These are phyloP conservation scores for Trichoderma brevicompactum DNA, from an alignment of 2,329 filamentous ascomycete genomes.

Conservation along the genomic window DNA sequence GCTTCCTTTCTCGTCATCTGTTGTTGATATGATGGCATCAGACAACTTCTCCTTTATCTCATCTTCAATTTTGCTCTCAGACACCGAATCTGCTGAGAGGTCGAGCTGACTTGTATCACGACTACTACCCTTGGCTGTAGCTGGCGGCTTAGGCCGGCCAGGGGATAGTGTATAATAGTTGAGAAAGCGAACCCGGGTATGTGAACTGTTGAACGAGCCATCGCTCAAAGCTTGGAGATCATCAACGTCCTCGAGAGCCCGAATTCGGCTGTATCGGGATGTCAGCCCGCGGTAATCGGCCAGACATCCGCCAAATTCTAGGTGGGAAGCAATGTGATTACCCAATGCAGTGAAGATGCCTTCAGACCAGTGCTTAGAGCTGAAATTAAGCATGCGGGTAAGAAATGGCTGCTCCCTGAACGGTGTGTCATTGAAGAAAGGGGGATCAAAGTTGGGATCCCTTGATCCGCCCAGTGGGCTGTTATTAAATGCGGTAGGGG, in stretches of 20 bases:
- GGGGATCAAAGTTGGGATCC: slow-evolving; percentile 74
- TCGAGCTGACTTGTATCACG: slow-evolving; percentile 24
- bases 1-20: not conserved
- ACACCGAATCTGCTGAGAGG: not conserved
- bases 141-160: slow-evolving; percentile 62
- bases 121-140: slow-evolving; percentile 26
- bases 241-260: slow-evolving; percentile 72
- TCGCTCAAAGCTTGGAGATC: slow-evolving; percentile 47
- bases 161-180: slow-evolving; percentile 92
- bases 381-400: slow-evolving; percentile 72
- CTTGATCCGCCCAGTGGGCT: slow-evolving; percentile 34
- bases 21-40: not conserved
- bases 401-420: slow-evolving; percentile 72
- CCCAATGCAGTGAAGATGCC: slow-evolving; percentile 71
- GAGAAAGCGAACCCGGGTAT: slow-evolving; percentile 71
- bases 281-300: slow-evolving; percentile 75
- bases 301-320: slow-evolving; percentile 82
- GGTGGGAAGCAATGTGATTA: slow-evolving; percentile 74
- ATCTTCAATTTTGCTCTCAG: not conserved
- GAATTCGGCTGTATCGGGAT: slow-evolving; percentile 69
- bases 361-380: slow-evolving; percentile 76
- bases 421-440: slow-evolving; percentile 74
- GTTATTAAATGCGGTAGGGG: slow-evolving; percentile 1
- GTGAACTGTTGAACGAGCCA: slow-evolving; percentile 34
- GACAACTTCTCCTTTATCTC: not conserved